Conservation (phyloP, 495 filamentous ascomycete genomes). For the Penicillium daleae region DNA sequence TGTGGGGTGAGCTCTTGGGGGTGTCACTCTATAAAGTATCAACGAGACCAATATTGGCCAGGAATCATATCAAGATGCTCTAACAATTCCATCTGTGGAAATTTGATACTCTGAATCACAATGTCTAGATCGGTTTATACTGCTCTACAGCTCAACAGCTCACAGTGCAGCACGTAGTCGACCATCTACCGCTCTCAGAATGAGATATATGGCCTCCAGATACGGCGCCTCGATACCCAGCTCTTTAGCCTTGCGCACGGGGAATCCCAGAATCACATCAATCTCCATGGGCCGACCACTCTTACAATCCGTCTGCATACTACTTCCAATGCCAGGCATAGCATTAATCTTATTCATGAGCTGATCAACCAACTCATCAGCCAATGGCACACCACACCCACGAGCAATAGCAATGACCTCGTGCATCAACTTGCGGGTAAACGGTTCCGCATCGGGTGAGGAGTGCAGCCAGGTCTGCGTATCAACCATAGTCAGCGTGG, state of each 20-base stretch:
- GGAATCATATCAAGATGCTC: no score
- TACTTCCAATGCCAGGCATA: slow-evolving; percentile 50
- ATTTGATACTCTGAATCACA: no score
- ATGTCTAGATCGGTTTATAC: neutral
- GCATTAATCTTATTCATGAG: slow-evolving; percentile 47
- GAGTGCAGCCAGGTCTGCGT: slow-evolving; percentile 52
- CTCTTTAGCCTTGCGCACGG: slow-evolving; percentile 52
- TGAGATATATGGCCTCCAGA: slow-evolving; percentile 50
- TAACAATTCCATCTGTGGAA: no score
- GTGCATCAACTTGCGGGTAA: slow-evolving; percentile 49
- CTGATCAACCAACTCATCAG: slow-evolving; percentile 42
- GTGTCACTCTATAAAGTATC: no score
- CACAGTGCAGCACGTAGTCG: slow-evolving; percentile 26
- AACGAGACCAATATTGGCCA: no score
- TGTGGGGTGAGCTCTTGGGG: no score
- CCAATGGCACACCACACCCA: slow-evolving; percentile 44
- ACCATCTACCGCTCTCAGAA: slow-evolving; percentile 31
- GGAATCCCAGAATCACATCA: slow-evolving; percentile 60
- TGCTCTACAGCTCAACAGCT: no score
- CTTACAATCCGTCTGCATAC: slow-evolving; percentile 58
- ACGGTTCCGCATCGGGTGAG: slow-evolving; percentile 42
- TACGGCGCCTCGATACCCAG: slow-evolving; percentile 50
- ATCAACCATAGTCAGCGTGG: slow-evolving; percentile 54
- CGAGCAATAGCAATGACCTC: slow-evolving; percentile 55
- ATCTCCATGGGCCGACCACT: slow-evolving; percentile 56